These are phyloP conservation scores for Sugiyamaella lignohabitans DNA, from an alignment of 805 yeast species.

Conservation along the genomic window DNA sequence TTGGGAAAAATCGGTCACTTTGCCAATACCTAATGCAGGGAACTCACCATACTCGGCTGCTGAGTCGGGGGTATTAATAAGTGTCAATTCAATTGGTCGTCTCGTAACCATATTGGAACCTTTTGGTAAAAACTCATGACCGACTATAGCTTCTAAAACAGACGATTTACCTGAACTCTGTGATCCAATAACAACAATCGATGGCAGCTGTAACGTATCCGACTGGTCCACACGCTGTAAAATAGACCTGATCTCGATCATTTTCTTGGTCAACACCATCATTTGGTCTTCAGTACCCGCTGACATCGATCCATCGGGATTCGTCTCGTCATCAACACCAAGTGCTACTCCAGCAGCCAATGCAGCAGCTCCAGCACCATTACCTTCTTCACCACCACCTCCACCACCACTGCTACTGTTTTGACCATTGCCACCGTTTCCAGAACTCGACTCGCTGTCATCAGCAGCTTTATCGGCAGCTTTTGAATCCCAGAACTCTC, in stretches of 20 bases:
- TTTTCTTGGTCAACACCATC: constrained; percentile 83
- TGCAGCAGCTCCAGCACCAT: constrained; percentile 37
- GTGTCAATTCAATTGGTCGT: constrained; percentile 91
- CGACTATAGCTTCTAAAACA: constrained; percentile 91
- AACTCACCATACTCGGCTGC: constrained; percentile 89
- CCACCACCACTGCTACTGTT: constrained; percentile 22
- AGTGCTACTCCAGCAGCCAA: constrained; percentile 52
- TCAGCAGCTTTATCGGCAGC: constrained; percentile 3
- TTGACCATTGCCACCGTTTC: constrained; percentile 12
- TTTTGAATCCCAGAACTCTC: constrained; percentile 9
- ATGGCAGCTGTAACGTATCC: constrained; percentile 76
- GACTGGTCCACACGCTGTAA: constrained; percentile 68
- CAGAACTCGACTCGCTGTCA: constrained; percentile 14
- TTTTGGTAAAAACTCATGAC: constrained; percentile 95
- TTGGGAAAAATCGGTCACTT: constrained; percentile 78
- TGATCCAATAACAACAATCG: constrained; percentile 95
- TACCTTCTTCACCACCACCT: constrained; percentile 30
- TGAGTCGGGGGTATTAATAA: constrained; percentile 74
- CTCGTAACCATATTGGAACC: constrained; percentile 98
- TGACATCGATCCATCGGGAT: constrained; percentile 40
- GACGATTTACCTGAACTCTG: constrained; percentile 97
- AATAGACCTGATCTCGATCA: constrained; percentile 90
- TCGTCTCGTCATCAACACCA: constrained; percentile 28
- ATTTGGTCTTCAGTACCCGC: constrained; percentile 59
- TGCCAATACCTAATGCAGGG: constrained; percentile 78